Percentiles rank a stretch among this genome's conserved stretches.
phyloP scores from a whole-genome alignment of 2,329 filamentous ascomycete species.

The Trichophyton benhamiae region DNA sequence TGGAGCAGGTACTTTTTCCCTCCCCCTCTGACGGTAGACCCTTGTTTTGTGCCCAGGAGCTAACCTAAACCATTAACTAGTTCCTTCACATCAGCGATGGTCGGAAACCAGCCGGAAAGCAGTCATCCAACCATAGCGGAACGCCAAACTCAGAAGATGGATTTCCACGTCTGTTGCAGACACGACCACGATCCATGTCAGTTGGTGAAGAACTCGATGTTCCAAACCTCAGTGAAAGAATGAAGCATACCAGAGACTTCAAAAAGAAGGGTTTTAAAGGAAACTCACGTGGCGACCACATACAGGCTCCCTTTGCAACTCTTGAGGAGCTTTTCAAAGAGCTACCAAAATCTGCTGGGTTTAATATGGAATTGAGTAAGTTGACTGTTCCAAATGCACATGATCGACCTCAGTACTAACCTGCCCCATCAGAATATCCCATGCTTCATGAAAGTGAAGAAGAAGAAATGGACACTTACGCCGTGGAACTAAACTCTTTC shows the following conservation, averaged over 20 bases:
- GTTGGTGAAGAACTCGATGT: conserved; percentile 42
- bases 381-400: conserved; percentile 8
- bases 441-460: conserved; percentile 94
- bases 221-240: conserved; percentile 60
- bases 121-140: background rate
- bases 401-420: background rate
- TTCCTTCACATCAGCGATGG: conserved; percentile 74
- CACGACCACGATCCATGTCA: conserved; percentile 47
- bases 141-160: conserved; percentile 6
- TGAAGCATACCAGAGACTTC: conserved; percentile 95
- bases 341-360: conserved; percentile 69
- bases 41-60: conserved; percentile 3
- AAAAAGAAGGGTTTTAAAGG: conserved; percentile 92
- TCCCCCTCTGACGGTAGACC: background rate
- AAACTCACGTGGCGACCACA: conserved; percentile 85
- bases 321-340: conserved; percentile 85
- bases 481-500: conserved; percentile 71
- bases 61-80: conserved; percentile 18
- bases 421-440: conserved; percentile 56
- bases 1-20: conserved; percentile 53
- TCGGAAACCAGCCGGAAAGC: conserved; percentile 26
- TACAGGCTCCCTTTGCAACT: conserved; percentile 90
- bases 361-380: conserved; percentile 90
- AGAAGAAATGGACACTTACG: conserved; percentile 87
- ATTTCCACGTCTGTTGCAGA: conserved; percentile 25